phyloP scores from a whole-genome alignment of 345 rosid species.

The Syzygium oleosum region DNA sequence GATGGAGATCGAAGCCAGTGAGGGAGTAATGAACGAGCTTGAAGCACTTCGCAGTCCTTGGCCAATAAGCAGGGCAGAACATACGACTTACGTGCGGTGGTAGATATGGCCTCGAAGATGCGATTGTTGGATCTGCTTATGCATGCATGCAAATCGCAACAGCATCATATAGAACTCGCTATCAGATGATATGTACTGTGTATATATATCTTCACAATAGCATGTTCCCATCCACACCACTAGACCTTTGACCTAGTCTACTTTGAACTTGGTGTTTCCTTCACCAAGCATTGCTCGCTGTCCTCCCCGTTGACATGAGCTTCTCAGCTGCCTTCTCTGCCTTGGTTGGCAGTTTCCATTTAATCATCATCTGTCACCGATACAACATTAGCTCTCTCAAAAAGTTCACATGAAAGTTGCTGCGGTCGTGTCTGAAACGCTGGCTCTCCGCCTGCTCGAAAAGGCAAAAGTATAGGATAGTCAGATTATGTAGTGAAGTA shows the following conservation, averaged over 20 bases:
- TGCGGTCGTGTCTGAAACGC: no score
- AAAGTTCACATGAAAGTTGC: no score
- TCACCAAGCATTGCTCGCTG: conserved; percentile 52
- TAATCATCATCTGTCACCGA: conserved; percentile 20
- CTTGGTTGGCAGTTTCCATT: conserved; percentile 19
- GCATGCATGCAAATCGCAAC: background rate
- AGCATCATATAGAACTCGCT: background rate
- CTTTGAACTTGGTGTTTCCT: background rate
- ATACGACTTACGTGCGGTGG: no score
- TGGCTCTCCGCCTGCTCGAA: conserved; percentile 17
- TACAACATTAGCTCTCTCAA: background rate
- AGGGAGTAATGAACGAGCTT: no score
- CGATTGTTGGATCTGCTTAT: background rate
- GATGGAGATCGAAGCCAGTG: no score
- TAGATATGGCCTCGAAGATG: no score
- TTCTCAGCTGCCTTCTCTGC: conserved; percentile 34
- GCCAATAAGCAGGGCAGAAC: no score
- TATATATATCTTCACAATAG: no score
- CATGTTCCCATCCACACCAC: no score
- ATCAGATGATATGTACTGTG: background rate
- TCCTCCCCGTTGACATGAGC: conserved; percentile 41
- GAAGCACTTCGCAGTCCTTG: no score
- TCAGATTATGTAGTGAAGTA: background rate
- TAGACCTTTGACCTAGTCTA: background rate
- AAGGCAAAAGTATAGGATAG: background rate